Percentiles rank a stretch among this genome's conserved stretches.
These are phyloP conservation scores for Tetragonia tetragonoides DNA, from an alignment of 148 eudicot genomes.

Conservation along the genomic window DNA sequence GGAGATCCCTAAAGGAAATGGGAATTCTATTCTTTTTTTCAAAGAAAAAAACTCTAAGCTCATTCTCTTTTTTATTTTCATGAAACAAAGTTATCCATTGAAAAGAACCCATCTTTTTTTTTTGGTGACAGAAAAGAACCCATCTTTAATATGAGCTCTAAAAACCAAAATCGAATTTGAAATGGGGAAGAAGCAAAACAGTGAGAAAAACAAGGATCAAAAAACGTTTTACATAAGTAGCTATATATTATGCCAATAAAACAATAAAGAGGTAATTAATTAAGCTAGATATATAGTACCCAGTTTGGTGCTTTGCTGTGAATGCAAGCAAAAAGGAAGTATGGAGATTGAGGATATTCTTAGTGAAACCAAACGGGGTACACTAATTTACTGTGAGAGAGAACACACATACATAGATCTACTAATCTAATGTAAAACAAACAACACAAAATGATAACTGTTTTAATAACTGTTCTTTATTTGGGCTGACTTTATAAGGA, in stretches of 20 bases:
- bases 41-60: background rate
- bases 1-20: too few species aligned
- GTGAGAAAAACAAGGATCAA: background rate
- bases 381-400: background rate
- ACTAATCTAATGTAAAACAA: background rate
- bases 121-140: too few species aligned
- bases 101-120: too few species aligned
- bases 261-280: background rate
- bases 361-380: constrained; percentile 24
- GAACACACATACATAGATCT: background rate
- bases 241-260: too few species aligned
- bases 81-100: background rate
- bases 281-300: constrained; percentile 10
- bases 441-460: too few species aligned
- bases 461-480: too few species aligned
- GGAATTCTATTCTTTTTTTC: background rate
- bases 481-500: too few species aligned
- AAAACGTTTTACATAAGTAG: too few species aligned
- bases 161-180: background rate
- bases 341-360: constrained; percentile 1
- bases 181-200: background rate
- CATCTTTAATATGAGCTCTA: background rate
- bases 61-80: background rate
- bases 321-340: constrained; percentile 14
- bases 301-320: constrained; percentile 14